These are phyloP conservation scores for Dichotomopilus funicola DNA, from an alignment of 2,329 filamentous ascomycete genomes.

Conservation along the genomic window DNA sequence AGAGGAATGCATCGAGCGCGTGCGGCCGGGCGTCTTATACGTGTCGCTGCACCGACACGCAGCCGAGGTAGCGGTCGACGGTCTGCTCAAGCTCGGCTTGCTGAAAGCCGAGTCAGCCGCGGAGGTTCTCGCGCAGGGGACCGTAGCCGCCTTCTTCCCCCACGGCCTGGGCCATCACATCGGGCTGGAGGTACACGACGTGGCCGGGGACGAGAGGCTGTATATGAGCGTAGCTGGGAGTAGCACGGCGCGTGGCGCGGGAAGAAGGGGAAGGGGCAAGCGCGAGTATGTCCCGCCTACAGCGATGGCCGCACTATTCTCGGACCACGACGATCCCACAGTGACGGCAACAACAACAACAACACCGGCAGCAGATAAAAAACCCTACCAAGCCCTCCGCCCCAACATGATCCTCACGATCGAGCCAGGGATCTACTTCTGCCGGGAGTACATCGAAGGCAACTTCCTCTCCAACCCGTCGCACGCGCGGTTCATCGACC, in stretches of 20 bases:
- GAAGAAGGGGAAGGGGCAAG: background rate
- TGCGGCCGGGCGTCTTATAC: constrained; percentile 65
- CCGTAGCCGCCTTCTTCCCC: constrained; percentile 57
- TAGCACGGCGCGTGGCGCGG: background rate
- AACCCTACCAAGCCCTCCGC: too few relatives aligned
- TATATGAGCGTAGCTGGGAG: constrained; percentile 18
- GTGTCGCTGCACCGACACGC: constrained; percentile 67
- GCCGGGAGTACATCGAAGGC: constrained; percentile 63
- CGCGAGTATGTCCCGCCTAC: background rate
- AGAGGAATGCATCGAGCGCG: constrained; percentile 58
- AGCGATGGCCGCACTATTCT: background rate
- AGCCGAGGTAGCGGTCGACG: constrained; percentile 63
- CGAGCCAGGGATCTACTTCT: constrained; percentile 56
- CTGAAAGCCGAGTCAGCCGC: constrained; percentile 25
- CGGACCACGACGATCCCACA: too few relatives aligned
- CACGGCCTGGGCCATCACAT: constrained; percentile 61
- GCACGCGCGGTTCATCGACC: constrained; percentile 60
- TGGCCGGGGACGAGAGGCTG: constrained; percentile 37
- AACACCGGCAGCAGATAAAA: too few relatives aligned
- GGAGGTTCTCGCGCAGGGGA: constrained; percentile 47
- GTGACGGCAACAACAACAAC: too few relatives aligned
- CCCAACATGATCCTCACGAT: background rate
- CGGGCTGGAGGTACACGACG: constrained; percentile 59
- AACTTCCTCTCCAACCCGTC: constrained; percentile 55
- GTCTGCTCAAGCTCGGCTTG: constrained; percentile 53